Evolutionary conservation across 2,329 filamentous ascomycete species (phyloP).

Genomic region (Aphanoascus verrucosus): DNA sequence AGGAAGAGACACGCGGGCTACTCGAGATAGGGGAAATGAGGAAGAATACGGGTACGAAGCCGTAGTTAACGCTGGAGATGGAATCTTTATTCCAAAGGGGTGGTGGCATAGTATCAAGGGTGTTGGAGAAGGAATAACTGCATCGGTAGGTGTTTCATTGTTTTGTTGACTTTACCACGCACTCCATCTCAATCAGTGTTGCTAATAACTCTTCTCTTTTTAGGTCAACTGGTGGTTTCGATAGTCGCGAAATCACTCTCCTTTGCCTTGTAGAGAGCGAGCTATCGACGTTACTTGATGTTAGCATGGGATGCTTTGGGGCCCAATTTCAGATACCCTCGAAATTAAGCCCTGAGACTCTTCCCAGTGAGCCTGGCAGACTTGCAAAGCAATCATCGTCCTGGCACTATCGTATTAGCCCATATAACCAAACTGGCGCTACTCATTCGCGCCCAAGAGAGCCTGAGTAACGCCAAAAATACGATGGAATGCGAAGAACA

Average conservation of each 20-base stretch:
- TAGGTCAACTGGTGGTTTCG: conserved; percentile 74
- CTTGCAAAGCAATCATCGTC: too few relatives aligned
- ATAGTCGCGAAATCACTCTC: conserved; percentile 29
- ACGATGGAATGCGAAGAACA: too few relatives aligned
- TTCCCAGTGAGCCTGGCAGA: too few relatives aligned
- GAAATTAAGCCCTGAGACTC: too few relatives aligned
- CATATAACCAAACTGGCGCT: too few relatives aligned
- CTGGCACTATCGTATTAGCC: too few relatives aligned
- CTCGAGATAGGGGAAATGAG: background rate
- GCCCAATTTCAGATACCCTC: too few relatives aligned
- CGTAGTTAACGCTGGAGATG: conserved; percentile 54
- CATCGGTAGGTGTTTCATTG: conserved; percentile 39
- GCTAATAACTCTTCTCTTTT: conserved; percentile 14
- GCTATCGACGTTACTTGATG: background rate
- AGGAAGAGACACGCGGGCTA: background rate
- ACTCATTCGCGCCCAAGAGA: too few relatives aligned
- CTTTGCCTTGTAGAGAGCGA: background rate
- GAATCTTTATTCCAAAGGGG: conserved; percentile 65
- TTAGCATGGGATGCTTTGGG: too few relatives aligned
- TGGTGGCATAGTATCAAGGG: conserved; percentile 84
- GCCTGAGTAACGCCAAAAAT: too few relatives aligned
- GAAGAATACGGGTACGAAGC: conserved; percentile 39
- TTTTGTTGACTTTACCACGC: background rate
- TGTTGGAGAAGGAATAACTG: conserved; percentile 46
- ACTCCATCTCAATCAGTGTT: background rate